Evolutionary conservation across 176 grass and related monocot genomes (phyloP).

Genomic region (Themeda triandra): DNA sequence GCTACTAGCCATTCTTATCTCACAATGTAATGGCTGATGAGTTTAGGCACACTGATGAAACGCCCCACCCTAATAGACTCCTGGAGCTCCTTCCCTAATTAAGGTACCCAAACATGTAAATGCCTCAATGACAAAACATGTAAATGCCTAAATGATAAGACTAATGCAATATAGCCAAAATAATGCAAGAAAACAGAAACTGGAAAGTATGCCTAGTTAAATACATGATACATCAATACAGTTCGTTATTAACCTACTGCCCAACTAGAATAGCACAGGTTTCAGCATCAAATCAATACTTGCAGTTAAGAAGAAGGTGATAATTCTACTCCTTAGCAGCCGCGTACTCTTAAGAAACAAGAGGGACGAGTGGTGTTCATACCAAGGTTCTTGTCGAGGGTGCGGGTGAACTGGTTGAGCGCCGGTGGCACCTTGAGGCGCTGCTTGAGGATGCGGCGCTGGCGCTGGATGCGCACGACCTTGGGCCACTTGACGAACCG

Average conservation of each 20-base stretch:
- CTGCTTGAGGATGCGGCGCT: slow-evolving; percentile 93
- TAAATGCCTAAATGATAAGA: neutral
- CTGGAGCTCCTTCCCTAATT: neutral
- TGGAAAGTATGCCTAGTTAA: neutral
- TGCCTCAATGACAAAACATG: too few relatives aligned
- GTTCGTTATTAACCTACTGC: neutral
- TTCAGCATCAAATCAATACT: neutral
- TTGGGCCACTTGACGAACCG: slow-evolving; percentile 94
- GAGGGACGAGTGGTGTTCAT: neutral
- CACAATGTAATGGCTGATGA: neutral
- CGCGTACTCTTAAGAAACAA: neutral
- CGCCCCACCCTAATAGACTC: neutral
- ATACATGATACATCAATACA: neutral
- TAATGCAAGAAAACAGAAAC: neutral
- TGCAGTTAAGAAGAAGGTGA: neutral
- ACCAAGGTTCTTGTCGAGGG: slow-evolving; percentile 89
- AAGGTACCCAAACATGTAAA: neutral
- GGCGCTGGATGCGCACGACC: slow-evolving; percentile 83
- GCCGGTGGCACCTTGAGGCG: slow-evolving; percentile 87
- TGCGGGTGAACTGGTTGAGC: slow-evolving; percentile 89
- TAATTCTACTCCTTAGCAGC: neutral
- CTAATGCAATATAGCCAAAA: neutral
- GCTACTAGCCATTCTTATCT: too few relatives aligned
- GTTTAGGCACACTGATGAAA: neutral
- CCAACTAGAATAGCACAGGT: neutral